Base-by-base conservation (phyloP, 805 yeast species). In the Candida corydali region DNA sequence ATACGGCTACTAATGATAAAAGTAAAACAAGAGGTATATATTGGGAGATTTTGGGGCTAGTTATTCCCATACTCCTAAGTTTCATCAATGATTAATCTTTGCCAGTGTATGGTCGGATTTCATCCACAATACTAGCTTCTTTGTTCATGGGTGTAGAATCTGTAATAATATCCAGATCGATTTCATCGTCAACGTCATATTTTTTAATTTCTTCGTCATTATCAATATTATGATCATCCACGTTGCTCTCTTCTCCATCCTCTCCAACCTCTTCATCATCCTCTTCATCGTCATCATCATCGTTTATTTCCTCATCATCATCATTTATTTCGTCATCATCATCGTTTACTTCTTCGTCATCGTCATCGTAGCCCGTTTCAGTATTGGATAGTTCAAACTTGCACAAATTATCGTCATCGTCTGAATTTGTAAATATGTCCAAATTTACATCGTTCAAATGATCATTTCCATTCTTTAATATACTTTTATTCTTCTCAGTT, bases 61-160 rank as follows among this genome's bases (percentile, higher is more conserved):
- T 43, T 16, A 39, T 62, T 8, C 66, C 69, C 3, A 38, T 55
- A 4, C 15, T 54, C 5, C 31, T 61, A 9, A 46, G 58, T 35
- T 41, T 56, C 10, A 23, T 57, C 26, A 45, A 51, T 9, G 60
- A 41, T 25, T 34, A 45, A 29, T 8, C 26, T 32, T 25, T 26
- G 18, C 36, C 36, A 18, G 17, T 8, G 17, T 23, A 29, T 11
- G 34, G 31, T 15, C 17, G 6, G n/a, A 36, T 29, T 29, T 36
- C 34, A 26, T 29, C 33, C 3, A 35, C 31, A 9, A 14, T 11
- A 11, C 34, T 29, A 8, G 29, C 27, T 17, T 4, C 22, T n/a
- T 25, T 29, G 4, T 29, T 8, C 39, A 36, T 36, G 12, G 19
- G 16, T 3, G 20, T 16, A 26, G 39, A 12, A 11, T 42, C 45